These are phyloP conservation scores for Gaultheria prostrata DNA, from an alignment of 148 eudicot species.

Conservation along the genomic window DNA sequence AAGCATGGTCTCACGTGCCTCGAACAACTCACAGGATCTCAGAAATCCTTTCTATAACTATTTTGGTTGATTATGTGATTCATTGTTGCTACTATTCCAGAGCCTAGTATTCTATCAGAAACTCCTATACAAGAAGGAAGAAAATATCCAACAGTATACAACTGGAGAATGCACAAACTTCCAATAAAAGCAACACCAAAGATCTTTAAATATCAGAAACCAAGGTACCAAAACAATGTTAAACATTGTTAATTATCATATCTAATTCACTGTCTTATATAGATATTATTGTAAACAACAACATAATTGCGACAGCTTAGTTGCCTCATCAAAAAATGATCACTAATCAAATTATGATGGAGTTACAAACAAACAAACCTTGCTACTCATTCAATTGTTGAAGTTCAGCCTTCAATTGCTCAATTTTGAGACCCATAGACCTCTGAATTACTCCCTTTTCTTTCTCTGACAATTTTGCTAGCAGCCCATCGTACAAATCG, in stretches of 20 bases:
- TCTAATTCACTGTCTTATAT: neutral
- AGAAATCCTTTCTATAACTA: neutral
- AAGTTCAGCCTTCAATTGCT: constrained; percentile 95
- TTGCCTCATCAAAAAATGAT: neutral
- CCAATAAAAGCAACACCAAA: neutral
- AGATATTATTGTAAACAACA: neutral
- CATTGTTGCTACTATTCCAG: neutral
- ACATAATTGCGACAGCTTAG: neutral
- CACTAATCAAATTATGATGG: neutral
- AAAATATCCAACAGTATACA: neutral
- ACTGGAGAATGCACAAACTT: neutral
- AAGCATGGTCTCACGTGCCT: neutral
- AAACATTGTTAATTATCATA: neutral
- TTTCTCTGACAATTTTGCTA: constrained; percentile 48
- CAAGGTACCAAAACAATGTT: neutral
- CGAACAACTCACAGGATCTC: neutral
- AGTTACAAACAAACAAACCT: constrained; percentile 17
- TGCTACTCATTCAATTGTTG: constrained; percentile 73
- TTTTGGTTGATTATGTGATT: neutral
- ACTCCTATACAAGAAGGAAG: neutral
- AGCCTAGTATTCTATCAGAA: neutral
- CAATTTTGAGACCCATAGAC: constrained; percentile 95
- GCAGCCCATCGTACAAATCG: constrained; percentile 62
- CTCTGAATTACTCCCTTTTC: constrained; percentile 60
- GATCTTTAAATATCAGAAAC: neutral